Evolutionary conservation across 2,329 filamentous ascomycete species (phyloP), one percentile per base, ranked within the genome.

Genomic region (Neonectria faginata): DNA sequence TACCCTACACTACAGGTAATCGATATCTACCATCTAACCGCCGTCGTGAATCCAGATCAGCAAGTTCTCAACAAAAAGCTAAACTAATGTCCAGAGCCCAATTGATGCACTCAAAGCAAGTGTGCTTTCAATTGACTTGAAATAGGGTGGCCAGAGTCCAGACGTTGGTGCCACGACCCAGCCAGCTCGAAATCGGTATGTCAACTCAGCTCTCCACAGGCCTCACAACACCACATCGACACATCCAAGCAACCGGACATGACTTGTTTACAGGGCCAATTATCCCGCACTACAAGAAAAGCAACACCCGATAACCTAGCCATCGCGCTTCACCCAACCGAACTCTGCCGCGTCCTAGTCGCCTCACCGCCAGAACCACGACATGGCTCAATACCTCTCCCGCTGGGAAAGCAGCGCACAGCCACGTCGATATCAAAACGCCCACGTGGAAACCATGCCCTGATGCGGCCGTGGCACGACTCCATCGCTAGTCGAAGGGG

Each of bases 391-490:
- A 22, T 42, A 31, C 22, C n/a, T n/a, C 44, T 44, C 51, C 57
- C 41, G 57, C 41, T 6, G n/a, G n/a, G 22, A 58, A 22, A 25
- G 11, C 7, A 8, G 33, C 47, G 33, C 33, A 41, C 25, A 52
- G 42, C 57, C 57, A 60, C 42, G 57, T 55, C 51, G 33, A 59
- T 39, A n/a, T 39, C 36, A 25, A 25, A 25, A 25, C 27, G 50
- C 29, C 29, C 11, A 27, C 50, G 25, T 25, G 25, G 25, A 47
- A 27, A 62, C 25, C 36, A 18, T 22, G 47, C 44, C 31, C 56
- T 20, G 62, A 59, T 57, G 64, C 59, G 47, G 14, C 41, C 59
- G 57, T 64, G 52, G 47, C 51, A 45, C 56, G 20, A 59, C 61
- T 60, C 16, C 29, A 42, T 48, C 22, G 50, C 9, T 7, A n/a